Conservation (phyloP, 1,139 yeast species). For the Zygosaccharomyces sapae region DNA sequence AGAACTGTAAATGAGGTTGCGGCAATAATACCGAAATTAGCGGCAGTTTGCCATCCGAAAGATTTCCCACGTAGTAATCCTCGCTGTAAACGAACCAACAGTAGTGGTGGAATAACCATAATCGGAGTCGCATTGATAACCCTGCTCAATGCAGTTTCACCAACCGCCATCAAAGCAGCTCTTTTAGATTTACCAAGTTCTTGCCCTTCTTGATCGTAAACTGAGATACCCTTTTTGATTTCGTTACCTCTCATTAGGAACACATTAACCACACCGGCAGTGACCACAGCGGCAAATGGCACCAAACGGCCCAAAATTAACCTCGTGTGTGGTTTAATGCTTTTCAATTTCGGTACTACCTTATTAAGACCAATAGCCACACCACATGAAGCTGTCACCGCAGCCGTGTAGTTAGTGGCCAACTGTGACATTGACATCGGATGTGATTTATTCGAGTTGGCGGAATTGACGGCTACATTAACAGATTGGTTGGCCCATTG, state of each 20-base stretch:
- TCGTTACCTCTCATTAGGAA: slow-evolving; percentile 95
- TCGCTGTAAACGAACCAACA: slow-evolving; percentile 71
- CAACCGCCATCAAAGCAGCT: slow-evolving; percentile 91
- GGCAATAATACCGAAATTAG: slow-evolving; percentile 80
- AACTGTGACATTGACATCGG: slow-evolving; percentile 79
- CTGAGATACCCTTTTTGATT: slow-evolving; percentile 76
- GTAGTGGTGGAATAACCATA: slow-evolving; percentile 91
- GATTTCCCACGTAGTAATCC: slow-evolving; percentile 64
- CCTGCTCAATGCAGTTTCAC: slow-evolving; percentile 94
- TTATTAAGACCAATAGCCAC: slow-evolving; percentile 92
- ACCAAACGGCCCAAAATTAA: slow-evolving; percentile 77
- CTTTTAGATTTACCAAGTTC: slow-evolving; percentile 72
- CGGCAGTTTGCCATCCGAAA: slow-evolving; percentile 56
- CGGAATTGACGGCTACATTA: slow-evolving; percentile 93
- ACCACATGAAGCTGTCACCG: slow-evolving; percentile 90
- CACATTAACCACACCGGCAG: slow-evolving; percentile 92
- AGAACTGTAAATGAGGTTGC: slow-evolving; percentile 79
- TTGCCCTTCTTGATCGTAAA: slow-evolving; percentile 63
- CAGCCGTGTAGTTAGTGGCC: slow-evolving; percentile 71
- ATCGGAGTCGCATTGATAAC: slow-evolving; percentile 95
- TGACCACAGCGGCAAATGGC: slow-evolving; percentile 96
- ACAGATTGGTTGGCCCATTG: slow-evolving; percentile 94
- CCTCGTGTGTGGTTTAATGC: slow-evolving; percentile 62
- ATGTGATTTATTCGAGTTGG: slow-evolving; percentile 92
- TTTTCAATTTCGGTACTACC: slow-evolving; percentile 73